A percentile compares a stretch with the other conserved stretches of the same genome.
Evolutionary conservation across 169 alveolate genomes (phyloP).

Genomic region (Plasmodium malariae): DNA sequence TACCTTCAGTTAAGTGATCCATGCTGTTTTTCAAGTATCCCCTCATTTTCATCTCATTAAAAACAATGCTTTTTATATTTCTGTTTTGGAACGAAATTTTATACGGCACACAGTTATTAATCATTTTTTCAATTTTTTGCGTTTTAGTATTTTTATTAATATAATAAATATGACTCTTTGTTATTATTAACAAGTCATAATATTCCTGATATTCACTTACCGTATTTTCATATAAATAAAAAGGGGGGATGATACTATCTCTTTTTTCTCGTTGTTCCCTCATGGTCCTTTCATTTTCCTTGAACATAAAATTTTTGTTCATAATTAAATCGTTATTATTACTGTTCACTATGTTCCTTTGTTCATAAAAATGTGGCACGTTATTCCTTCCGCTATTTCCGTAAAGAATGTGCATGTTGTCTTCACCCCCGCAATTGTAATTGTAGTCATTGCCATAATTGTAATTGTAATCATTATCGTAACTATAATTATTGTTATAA

Average conservation of each 20-base stretch:
- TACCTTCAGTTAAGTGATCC: neutral
- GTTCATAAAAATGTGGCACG: neutral
- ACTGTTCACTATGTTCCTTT: neutral
- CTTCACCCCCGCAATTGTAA: neutral
- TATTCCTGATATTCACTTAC: slow-evolving; percentile 70
- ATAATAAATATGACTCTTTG: slow-evolving; percentile 52
- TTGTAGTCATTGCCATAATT: neutral
- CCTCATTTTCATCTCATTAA: slow-evolving; percentile 12
- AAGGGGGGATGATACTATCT: slow-evolving; percentile 55
- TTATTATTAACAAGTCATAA: slow-evolving; percentile 51
- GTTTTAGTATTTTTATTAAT: slow-evolving; percentile 47
- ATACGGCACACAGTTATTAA: slow-evolving; percentile 32
- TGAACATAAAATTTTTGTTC: neutral
- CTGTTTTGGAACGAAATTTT: slow-evolving; percentile 32
- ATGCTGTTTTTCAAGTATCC: neutral
- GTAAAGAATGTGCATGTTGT: neutral
- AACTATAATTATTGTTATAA: neutral
- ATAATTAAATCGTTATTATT: neutral
- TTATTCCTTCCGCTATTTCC: neutral
- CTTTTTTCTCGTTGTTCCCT: slow-evolving; percentile 7
- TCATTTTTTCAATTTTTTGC: slow-evolving; percentile 63
- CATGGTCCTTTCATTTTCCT: neutral
- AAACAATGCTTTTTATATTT: slow-evolving; percentile 24
- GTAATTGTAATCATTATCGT: neutral
- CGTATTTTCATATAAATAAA: slow-evolving; percentile 65